Percentiles rank a stretch among this genome's conserved stretches.
phyloP scores from a whole-genome alignment of 805 yeast species.

The Cyberlindnera mississippiensis region DNA sequence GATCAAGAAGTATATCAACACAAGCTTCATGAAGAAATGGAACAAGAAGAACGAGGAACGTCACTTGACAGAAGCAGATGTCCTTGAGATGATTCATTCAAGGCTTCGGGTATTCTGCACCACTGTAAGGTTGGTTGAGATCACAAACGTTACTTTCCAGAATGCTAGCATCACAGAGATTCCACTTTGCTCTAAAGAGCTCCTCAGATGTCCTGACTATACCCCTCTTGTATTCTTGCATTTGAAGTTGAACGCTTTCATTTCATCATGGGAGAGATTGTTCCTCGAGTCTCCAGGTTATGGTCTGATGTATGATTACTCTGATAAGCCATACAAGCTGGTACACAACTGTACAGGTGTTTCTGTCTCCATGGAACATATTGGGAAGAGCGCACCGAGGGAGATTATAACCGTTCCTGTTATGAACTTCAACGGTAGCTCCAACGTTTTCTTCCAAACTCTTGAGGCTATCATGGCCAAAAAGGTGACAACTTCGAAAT shows the following conservation, averaged over 20 bases:
- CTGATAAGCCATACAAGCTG: conserved; percentile 41
- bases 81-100: conserved; percentile 12
- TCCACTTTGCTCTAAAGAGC: conserved; percentile 19
- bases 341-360: conserved; percentile 37
- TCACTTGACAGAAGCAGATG: conserved; percentile 10
- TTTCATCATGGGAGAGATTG: conserved; percentile 28
- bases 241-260: conserved; percentile 20
- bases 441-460: conserved; percentile 36
- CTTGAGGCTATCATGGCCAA: conserved; percentile 24
- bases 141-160: conserved; percentile 17
- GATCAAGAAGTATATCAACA: conserved; percentile 6
- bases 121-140: conserved; percentile 17
- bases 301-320: conserved; percentile 37
- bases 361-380: conserved; percentile 29
- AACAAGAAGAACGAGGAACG: not conserved
- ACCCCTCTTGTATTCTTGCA: conserved; percentile 23
- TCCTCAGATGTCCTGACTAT: conserved; percentile 21
- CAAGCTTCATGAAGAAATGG: not conserved
- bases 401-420: conserved; percentile 21
- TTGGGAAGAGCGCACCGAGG: conserved; percentile 15
- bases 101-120: conserved; percentile 11
- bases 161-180: conserved; percentile 18
- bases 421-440: conserved; percentile 34
- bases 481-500: conserved; percentile 30
- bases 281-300: conserved; percentile 41